A percentile compares a stretch with the other conserved stretches of the same genome.
These are phyloP conservation scores for Termitomyces sp. DNA, from an alignment of 768 basidiomycete species.

Conservation along the genomic window DNA sequence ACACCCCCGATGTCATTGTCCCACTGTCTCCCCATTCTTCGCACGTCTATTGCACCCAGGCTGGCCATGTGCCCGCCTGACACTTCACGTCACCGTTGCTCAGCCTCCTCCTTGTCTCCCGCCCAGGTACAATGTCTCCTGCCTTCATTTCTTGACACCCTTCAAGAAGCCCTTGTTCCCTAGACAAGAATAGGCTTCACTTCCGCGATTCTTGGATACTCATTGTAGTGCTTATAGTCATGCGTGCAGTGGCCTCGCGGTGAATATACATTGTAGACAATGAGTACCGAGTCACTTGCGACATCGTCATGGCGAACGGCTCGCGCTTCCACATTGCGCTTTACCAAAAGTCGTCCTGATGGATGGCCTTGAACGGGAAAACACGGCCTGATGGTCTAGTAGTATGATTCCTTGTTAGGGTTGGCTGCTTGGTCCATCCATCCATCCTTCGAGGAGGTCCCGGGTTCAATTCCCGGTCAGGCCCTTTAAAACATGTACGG, in stretches of 20 bases:
- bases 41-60: too few species aligned
- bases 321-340: too few species aligned
- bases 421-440: background rate
- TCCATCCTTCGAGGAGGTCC: constrained; percentile 65
- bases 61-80: too few species aligned
- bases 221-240: background rate
- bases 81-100: too few species aligned
- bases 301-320: background rate
- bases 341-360: too few species aligned
- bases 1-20: too few species aligned
- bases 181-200: background rate
- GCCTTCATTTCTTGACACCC: background rate
- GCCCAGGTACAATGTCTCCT: background rate
- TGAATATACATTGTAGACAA: too few species aligned
- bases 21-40: too few species aligned
- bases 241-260: too few species aligned
- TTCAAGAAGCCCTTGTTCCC: background rate
- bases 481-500: too few species aligned
- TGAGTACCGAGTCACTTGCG: background rate
- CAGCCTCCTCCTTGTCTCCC: background rate
- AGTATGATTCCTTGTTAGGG: constrained; percentile 6
- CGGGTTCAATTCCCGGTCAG: constrained; percentile 87
- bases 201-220: background rate
- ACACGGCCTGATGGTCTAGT: too few species aligned
- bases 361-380: too few species aligned